A percentile compares a stretch with the other conserved stretches of the same genome.
phyloP scores from a whole-genome alignment of 129 eudicot genomes.

The Chrysanthemum seticuspe region DNA sequence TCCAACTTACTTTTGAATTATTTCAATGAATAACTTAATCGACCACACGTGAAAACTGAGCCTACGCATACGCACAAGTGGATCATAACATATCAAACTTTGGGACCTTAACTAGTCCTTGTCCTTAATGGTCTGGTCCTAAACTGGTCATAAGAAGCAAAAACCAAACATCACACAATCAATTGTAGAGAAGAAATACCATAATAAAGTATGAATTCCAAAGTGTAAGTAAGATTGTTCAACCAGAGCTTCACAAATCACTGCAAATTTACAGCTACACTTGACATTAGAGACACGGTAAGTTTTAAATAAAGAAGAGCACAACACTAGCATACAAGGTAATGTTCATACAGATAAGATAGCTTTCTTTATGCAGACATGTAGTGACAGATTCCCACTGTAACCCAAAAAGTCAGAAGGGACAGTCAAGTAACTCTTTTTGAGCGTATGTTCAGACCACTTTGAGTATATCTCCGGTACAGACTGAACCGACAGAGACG shows the following conservation, averaged over 20 bases:
- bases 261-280: conserved; percentile 2
- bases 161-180: too few relatives aligned
- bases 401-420: conserved; percentile 36
- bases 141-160: too few relatives aligned
- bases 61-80: too few relatives aligned
- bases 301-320: background rate
- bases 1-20: too few relatives aligned
- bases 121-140: too few relatives aligned
- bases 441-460: conserved; percentile 35
- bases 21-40: too few relatives aligned
- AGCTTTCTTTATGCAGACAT: conserved; percentile 36
- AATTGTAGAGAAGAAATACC: too few relatives aligned
- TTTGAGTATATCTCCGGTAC: conserved; percentile 27
- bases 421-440: conserved; percentile 38
- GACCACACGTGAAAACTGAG: too few relatives aligned
- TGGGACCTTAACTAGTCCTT: too few relatives aligned
- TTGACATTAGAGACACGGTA: conserved; percentile 2
- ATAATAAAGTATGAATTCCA: too few relatives aligned
- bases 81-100: too few relatives aligned
- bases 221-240: too few relatives aligned
- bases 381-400: conserved; percentile 8
- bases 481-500: conserved; percentile 42
- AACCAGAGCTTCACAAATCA: background rate
- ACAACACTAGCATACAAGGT: conserved; percentile 7
- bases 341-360: background rate